phyloP scores from a whole-genome alignment of 768 basidiomycete genomes.

The Pleurotus giganteus region DNA sequence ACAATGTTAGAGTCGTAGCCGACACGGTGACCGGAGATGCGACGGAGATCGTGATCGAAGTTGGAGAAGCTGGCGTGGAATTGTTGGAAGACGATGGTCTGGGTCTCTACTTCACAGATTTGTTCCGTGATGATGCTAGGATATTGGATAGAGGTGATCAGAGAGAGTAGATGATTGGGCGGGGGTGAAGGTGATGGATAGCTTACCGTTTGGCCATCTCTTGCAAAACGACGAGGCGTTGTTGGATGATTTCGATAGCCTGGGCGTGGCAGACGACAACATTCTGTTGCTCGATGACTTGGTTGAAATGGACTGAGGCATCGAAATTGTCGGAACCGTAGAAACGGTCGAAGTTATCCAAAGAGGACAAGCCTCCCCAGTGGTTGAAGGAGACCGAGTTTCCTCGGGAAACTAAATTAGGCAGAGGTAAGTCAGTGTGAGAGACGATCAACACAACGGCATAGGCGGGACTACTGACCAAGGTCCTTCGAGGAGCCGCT shows the following conservation, averaged over 20 bases:
- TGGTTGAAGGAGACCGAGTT: slow-evolving; percentile 27
- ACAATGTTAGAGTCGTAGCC: slow-evolving; percentile 32
- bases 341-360: slow-evolving; percentile 35
- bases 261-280: slow-evolving; percentile 28
- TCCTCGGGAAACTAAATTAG: slow-evolving; percentile 6
- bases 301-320: slow-evolving; percentile 22
- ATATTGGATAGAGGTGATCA: no score
- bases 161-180: neutral
- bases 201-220: slow-evolving; percentile 32
- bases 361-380: slow-evolving; percentile 31
- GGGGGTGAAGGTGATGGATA: neutral
- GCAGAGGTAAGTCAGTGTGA: neutral
- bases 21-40: slow-evolving; percentile 24
- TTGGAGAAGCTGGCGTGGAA: slow-evolving; percentile 25
- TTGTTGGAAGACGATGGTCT: slow-evolving; percentile 35
- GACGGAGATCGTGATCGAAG: slow-evolving; percentile 30
- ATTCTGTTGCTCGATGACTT: slow-evolving; percentile 23
- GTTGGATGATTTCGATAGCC: slow-evolving; percentile 28
- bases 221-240: slow-evolving; percentile 31
- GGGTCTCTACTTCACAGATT: slow-evolving; percentile 35
- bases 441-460: no score
- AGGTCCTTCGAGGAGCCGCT: slow-evolving; percentile 5
- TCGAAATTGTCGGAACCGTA: slow-evolving; percentile 35
- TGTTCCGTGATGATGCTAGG: slow-evolving; percentile 27
- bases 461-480: neutral